Conservation (phyloP, 1,284 basidiomycete genomes). For the Austroboletus novae-zelandiae region DNA sequence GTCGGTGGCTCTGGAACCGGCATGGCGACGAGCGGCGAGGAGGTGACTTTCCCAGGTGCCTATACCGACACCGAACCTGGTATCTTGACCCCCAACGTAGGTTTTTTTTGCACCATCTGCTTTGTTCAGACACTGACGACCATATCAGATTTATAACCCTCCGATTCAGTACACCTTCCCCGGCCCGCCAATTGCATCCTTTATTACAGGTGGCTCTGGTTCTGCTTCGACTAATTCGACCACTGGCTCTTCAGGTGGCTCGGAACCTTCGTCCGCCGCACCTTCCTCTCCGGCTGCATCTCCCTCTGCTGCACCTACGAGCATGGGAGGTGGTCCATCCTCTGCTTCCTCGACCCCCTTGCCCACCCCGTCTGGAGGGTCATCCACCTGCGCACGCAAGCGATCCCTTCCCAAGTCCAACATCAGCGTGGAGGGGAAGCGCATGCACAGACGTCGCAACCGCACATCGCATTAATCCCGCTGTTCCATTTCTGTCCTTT, state of each 20-base stretch:
- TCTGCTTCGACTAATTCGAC: not conserved
- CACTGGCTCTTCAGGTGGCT: constrained; percentile 9
- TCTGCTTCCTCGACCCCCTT: constrained; percentile 1
- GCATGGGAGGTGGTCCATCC: constrained; percentile 2
- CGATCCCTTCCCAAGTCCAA: constrained; percentile 1
- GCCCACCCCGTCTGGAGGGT: constrained; percentile 9
- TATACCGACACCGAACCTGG: constrained; percentile 63
- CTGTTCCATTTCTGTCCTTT: no score
- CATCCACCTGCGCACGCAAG: constrained; percentile 20
- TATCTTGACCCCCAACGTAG: constrained; percentile 48
- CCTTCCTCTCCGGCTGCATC: constrained; percentile 2
- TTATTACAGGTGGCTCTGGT: constrained; percentile 13
- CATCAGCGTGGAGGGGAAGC: constrained; percentile 1
- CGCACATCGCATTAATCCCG: constrained; percentile 12
- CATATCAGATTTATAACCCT: constrained; percentile 33
- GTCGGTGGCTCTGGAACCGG: constrained; percentile 53
- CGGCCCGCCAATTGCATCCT: constrained; percentile 32
- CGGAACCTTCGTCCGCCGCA: constrained; percentile 9
- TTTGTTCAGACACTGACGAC: not conserved
- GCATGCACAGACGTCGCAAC: constrained; percentile 23
- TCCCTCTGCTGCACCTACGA: constrained; percentile 1
- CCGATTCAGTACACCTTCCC: constrained; percentile 37
- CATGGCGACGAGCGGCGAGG: constrained; percentile 39
- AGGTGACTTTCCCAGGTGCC: constrained; percentile 63
- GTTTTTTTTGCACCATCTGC: not conserved